These are phyloP conservation scores for Austroboletus olivaceoglutinosus DNA, from an alignment of 1,284 basidiomycete species.

Conservation along the genomic window DNA sequence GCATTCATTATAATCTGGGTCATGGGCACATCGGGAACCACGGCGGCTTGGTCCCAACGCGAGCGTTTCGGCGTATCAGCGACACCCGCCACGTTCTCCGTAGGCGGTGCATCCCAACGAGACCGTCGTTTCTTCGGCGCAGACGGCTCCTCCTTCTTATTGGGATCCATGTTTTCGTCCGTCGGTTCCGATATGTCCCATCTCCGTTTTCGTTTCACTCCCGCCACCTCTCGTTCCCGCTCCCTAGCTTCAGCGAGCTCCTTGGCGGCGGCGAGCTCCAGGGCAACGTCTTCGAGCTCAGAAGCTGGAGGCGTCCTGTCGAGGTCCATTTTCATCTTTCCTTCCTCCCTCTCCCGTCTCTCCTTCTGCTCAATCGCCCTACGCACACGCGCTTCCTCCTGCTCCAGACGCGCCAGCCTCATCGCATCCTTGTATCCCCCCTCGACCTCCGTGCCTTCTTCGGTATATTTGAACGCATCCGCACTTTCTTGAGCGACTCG, in stretches of 20 bases:
- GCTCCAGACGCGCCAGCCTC: slow-evolving; percentile 87
- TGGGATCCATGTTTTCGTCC: slow-evolving; percentile 61
- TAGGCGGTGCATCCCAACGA: slow-evolving; percentile 90
- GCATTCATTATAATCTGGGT: slow-evolving; percentile 82
- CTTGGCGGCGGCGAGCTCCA: slow-evolving; percentile 61
- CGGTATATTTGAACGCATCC: slow-evolving; percentile 71
- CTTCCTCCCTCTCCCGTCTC: slow-evolving; percentile 75
- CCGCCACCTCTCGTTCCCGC: slow-evolving; percentile 36
- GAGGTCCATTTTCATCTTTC: slow-evolving; percentile 78
- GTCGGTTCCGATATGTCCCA: slow-evolving; percentile 78
- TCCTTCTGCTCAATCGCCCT: slow-evolving; percentile 88
- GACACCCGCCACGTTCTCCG: slow-evolving; percentile 48
- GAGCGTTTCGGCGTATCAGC: slow-evolving; percentile 77
- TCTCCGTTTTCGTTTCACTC: slow-evolving; percentile 76
- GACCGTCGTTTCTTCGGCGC: slow-evolving; percentile 89
- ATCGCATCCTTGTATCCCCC: slow-evolving; percentile 97
- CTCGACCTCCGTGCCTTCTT: slow-evolving; percentile 67
- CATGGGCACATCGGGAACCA: slow-evolving; percentile 59
- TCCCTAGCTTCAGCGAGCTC: slow-evolving; percentile 42
- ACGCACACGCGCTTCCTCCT: slow-evolving; percentile 87
- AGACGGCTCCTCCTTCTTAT: slow-evolving; percentile 62
- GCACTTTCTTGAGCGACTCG: slow-evolving; percentile 75
- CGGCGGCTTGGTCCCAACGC: slow-evolving; percentile 92
- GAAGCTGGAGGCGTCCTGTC: slow-evolving; percentile 85
- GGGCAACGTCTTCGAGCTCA: slow-evolving; percentile 67